Conservation (phyloP, 2,329 filamentous ascomycete genomes). For the Cryphonectria japonica region DNA sequence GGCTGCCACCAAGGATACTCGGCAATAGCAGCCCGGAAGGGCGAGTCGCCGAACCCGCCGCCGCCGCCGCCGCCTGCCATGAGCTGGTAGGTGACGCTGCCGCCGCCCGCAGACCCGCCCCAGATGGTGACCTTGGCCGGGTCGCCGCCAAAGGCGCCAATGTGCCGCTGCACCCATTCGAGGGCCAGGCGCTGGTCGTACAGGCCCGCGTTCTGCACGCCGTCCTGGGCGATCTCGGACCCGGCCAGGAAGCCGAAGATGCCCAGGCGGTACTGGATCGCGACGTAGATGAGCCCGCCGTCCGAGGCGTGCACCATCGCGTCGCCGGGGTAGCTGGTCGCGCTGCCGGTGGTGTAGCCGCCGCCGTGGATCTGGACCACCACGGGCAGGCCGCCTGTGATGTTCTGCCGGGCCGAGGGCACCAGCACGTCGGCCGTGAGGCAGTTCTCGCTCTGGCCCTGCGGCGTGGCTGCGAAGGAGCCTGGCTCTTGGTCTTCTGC, state of each 20-base stretch:
- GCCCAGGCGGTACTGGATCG: constrained; percentile 67
- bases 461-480: background rate
- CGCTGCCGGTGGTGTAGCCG: constrained; percentile 23
- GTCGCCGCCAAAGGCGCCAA: constrained; percentile 61
- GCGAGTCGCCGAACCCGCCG: constrained; percentile 47
- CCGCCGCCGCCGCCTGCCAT: constrained; percentile 52
- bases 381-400: constrained; percentile 25
- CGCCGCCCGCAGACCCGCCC: constrained; percentile 62
- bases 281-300: constrained; percentile 53
- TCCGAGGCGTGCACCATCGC: constrained; percentile 18
- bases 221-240: constrained; percentile 55
- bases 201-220: constrained; percentile 65
- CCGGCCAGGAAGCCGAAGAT: constrained; percentile 65
- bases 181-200: constrained; percentile 66
- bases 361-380: constrained; percentile 31
- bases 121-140: constrained; percentile 62
- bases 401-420: constrained; percentile 31
- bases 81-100: constrained; percentile 58
- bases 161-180: constrained; percentile 64
- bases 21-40: constrained; percentile 51
- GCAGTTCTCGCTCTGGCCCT: constrained; percentile 38
- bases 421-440: constrained; percentile 41
- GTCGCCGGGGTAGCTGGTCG: constrained; percentile 15
- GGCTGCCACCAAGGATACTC: constrained; percentile 55
- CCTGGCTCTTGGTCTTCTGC: background rate